These are phyloP conservation scores for Trypanosoma platydactyli DNA, from an alignment of 208 protist species.

Conservation along the genomic window DNA sequence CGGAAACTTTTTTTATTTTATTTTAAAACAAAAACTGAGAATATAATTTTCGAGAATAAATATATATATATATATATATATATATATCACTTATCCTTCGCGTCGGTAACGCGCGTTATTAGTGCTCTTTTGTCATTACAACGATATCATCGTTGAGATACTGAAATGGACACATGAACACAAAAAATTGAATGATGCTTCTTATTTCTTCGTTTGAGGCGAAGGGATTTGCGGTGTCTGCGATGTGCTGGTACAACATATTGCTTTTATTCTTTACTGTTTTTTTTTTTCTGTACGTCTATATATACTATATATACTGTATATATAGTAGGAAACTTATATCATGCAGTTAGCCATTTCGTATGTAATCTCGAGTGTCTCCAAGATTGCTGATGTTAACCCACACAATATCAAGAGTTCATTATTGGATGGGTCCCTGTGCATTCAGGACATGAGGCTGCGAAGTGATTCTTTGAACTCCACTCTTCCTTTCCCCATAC, in stretches of 20 bases:
- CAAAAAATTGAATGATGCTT: no score
- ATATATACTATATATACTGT: constrained; percentile 16
- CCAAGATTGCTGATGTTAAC: constrained; percentile 74
- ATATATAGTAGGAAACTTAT: constrained; percentile 2
- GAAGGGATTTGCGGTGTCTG: no score
- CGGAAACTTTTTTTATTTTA: not conserved
- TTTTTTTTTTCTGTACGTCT: constrained; percentile 4
- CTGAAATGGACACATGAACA: no score
- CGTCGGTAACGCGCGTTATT: not conserved
- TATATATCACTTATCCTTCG: not conserved
- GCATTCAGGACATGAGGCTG: constrained; percentile 53
- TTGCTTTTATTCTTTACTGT: not conserved
- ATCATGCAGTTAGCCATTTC: constrained; percentile 72
- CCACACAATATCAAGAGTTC: constrained; percentile 67
- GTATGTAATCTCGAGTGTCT: constrained; percentile 59
- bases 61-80: not conserved
- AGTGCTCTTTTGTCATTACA: not conserved
- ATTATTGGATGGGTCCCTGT: constrained; percentile 44
- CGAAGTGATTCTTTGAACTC: constrained; percentile 53
- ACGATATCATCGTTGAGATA: not conserved
- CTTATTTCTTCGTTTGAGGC: no score
- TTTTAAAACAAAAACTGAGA: not conserved
- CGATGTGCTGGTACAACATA: no score
- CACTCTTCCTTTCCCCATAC: constrained; percentile 58
- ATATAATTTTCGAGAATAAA: no score